Conservation (phyloP, 129 eudicot species). For the Tagetes erecta region DNA sequence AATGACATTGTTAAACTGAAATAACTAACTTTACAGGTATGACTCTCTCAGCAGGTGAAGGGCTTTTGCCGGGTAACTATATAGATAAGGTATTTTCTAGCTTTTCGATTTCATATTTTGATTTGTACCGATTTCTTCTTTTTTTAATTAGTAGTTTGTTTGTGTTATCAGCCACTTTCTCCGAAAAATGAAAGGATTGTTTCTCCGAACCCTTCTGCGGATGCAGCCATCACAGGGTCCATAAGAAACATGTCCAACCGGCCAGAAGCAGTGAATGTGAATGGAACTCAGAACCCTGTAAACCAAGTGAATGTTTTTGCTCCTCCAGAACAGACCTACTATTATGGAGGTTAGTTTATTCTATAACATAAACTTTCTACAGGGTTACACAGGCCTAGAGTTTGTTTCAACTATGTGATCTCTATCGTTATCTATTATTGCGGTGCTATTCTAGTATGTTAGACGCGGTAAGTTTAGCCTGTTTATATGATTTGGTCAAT, state of each 20-base stretch:
- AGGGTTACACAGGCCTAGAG: slow-evolving; percentile 5
- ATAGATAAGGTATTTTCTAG: slow-evolving; percentile 58
- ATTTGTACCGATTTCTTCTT: background rate
- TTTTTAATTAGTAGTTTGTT: slow-evolving; percentile 25
- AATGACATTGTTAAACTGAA: background rate
- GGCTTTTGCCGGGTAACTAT: slow-evolving; percentile 53
- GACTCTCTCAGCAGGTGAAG: slow-evolving; percentile 50
- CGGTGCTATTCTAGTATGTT: no score
- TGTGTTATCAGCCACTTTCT: slow-evolving; percentile 61
- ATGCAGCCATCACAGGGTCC: slow-evolving; percentile 62
- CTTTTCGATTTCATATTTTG: background rate
- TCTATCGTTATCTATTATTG: background rate
- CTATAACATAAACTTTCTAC: background rate
- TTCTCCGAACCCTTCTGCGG: slow-evolving; percentile 62
- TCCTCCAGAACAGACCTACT: slow-evolving; percentile 67
- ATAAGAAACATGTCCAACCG: slow-evolving; percentile 46
- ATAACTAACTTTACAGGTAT: background rate
- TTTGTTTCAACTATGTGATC: background rate
- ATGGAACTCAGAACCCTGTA: slow-evolving; percentile 48
- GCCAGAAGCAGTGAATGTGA: slow-evolving; percentile 46
- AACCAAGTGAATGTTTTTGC: slow-evolving; percentile 48
- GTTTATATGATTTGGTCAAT: background rate
- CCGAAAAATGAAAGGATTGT: slow-evolving; percentile 83
- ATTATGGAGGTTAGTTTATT: slow-evolving; percentile 66
- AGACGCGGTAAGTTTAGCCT: background rate